Base-by-base conservation (phyloP, 129 eudicot species). In the Centaurea solstitialis region DNA sequence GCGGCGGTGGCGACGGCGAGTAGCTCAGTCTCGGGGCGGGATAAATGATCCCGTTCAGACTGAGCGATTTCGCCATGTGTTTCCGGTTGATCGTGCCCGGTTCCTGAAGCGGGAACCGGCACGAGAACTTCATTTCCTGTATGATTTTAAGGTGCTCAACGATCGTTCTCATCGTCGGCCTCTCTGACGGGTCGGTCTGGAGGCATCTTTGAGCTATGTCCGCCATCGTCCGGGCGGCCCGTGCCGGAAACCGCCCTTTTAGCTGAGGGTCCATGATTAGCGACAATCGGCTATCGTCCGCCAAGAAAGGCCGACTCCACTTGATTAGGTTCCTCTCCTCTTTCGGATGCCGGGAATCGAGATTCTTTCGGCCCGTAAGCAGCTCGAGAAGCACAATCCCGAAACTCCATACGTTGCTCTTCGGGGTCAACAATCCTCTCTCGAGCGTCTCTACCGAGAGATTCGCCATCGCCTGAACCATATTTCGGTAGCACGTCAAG, bases 111-210 rank as follows among this genome's bases (percentile, higher is more conserved):
- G 98, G 99, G 41, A 92, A 92, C 39, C 86, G 83, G 72, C 87
- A 91, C 5, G 98, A 75, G 53, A 75, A 86, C 73, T 92, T 95
- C 83, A 95, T 87, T 33, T 92, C 97, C 79, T 90, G 98, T 69
- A 92, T 79, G 66, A 88, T 68, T 76, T 84, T 92, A 12, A 95
- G 90, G 78, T 88, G 92, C 18, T 95, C 94, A 12, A 84, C 88
- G 17, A 95, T 70, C 18, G 89, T 85, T 85, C 99, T 89, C 99
- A 95, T 95, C 17, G 97, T 95, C n/a, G 99, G 99, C 82, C 99
- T 86, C 67, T 89, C 97, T 12, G 97, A 92, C 43, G 99, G 94
- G 13, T 95, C 99, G 9, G 78, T 87, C 68, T 87, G 99, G 24
- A 95, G 98, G 77, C 99, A 95, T 84, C 85, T 84, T 73, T 91